Evolutionary conservation across 2,329 filamentous ascomycete species (phyloP), one percentile per base, ranked within the genome.

Genomic region (Coleophoma crateriformis): DNA sequence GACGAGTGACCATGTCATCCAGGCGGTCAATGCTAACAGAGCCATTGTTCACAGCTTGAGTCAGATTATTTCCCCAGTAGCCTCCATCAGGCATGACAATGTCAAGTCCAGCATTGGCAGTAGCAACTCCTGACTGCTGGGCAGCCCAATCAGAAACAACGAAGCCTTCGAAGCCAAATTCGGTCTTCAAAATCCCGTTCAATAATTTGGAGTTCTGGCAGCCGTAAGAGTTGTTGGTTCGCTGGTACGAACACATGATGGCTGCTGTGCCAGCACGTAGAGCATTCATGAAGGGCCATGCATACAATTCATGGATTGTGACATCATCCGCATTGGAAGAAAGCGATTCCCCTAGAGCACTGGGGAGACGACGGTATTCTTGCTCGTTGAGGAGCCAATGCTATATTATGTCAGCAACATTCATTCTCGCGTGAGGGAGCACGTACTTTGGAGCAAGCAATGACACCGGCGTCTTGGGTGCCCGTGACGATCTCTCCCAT

Each of bases 141-240:
- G 86, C 88, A 3, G 90, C 74, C 88, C 89, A 95, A 64, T 95
- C 90, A 0, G 82, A 85, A 73, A 92, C 86, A 8, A 92, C 79
- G 48, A 89, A 91, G 0, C 89, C 89, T 63, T 94, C 87, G 62
- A 95, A 94, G 4, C 88, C 89, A 1, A 95, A 74, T 64, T 94
- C 88, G 50, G 90, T 87, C 61, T 95, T 95, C 39, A 95, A 71
- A 7, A 95, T 74, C 0, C 85, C 85, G 57, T 92, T 95, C 54
- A 94, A 73, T 1, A 90, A 70, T 62, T 90, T 88, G 55, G 83
- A 85, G 66, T 95, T 90, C 52, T 85, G 78, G 57, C 85, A 88
- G 2, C 81, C 81, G 48, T 85, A 76, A 20, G 79, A 82, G 49
- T 81, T 81, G 62, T 88, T 88, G 54, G 87, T 75, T 73, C 78